Evolutionary conservation across 1,284 basidiomycete species (phyloP), one percentile per base, ranked within the genome.

Genomic region (Cystobasidium sp.): DNA sequence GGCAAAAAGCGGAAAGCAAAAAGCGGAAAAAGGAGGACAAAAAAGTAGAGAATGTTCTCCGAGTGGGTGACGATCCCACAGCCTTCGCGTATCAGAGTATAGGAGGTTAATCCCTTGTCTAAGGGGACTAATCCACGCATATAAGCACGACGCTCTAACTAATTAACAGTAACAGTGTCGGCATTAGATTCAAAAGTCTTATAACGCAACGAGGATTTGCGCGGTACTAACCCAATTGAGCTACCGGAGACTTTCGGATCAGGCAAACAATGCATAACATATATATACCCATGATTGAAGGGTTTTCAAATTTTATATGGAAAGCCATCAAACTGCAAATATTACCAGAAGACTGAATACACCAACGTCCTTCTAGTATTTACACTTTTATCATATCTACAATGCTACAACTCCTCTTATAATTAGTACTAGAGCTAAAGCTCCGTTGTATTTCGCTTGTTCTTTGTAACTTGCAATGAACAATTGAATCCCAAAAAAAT

Each of bases 111-210:
- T 49, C 56, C 39, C 20, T 18, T 31, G 31, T 31, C 3, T 49
- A n/a, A 49, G 14, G n/a, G 56, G 61, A 39, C 44, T 51, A 63
- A 63, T 63, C 61, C 47, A 47, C 44, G 61, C 61, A 63, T 63
- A 63, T 63, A 63, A 63, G 61, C 61, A 63, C 61, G 44, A 63
- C 61, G 61, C 61, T 63, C 61, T 63, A 63, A 63, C 61, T 51
- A 49, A 14, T n/a, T 10, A 47, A 9, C 6, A 8, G 20, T 63
- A 63, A 49, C 37, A 20, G n/a, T 24, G 56, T 18, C 37, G n/a
- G 37, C 10, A 41, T 59, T 59, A 59, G 56, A 59, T 59, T 59
- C 39, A 22, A 59, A 59, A 41, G 56, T 43, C 56, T 59, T 39
- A n/a, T 3, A n/a, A 31, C 31, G 31, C 5, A 59, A 31, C 39